Evolutionary conservation across 306 rosid species (phyloP).

Genomic region (Carpinus viminea): DNA sequence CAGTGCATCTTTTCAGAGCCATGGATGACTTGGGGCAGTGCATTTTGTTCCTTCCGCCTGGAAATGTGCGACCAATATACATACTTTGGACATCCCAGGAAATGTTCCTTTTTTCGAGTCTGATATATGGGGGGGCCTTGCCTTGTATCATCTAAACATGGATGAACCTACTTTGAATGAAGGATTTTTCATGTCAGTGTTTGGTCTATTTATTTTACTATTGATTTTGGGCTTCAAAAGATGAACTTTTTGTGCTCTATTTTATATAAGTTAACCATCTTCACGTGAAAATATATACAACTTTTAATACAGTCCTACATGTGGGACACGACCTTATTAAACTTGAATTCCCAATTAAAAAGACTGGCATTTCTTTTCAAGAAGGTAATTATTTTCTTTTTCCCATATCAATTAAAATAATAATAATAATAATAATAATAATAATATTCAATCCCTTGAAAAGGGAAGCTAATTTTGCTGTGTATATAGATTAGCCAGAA

Average conservation of each 20-base stretch:
- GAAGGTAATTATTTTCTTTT: no score
- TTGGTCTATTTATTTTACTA: conserved; percentile 14
- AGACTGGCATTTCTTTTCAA: no score
- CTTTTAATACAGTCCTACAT: background rate
- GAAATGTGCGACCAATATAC: conserved; percentile 16
- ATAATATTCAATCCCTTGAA: no score
- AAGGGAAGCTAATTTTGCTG: no score
- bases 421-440: no score
- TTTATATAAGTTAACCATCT: background rate
- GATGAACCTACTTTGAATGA: conserved; percentile 5
- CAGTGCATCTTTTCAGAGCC: conserved; percentile 45
- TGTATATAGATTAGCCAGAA: no score
- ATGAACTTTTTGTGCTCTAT: background rate
- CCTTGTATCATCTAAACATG: conserved; percentile 18
- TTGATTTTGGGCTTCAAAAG: background rate
- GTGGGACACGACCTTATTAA: background rate
- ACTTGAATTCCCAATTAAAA: background rate
- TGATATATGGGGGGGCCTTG: conserved; percentile 7
- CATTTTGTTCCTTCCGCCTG: conserved; percentile 18
- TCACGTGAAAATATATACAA: background rate
- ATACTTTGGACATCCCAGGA: conserved; percentile 13
- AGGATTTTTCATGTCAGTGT: conserved; percentile 18
- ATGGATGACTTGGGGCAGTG: conserved; percentile 45
- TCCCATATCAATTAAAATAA: no score
- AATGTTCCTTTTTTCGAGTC: conserved; percentile 13